phyloP scores from a whole-genome alignment of 1,139 yeast species.

The Geotrichum restrictum region DNA sequence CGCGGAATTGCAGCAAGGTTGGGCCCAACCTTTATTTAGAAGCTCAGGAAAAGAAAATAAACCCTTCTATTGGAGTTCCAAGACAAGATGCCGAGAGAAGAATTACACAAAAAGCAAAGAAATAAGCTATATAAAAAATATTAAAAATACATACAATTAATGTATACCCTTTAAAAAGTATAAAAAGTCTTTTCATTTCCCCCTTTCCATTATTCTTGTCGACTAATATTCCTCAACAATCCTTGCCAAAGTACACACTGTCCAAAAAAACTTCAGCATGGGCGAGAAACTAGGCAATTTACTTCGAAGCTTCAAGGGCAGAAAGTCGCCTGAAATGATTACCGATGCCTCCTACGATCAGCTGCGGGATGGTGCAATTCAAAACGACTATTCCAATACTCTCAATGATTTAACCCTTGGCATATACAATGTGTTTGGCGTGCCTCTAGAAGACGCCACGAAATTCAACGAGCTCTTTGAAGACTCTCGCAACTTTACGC shows the following conservation, averaged over 20 bases:
- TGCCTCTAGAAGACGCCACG: constrained; percentile 31
- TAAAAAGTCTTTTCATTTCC: background rate
- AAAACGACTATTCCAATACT: background rate
- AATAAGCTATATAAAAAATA: no score
- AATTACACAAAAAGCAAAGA: no score
- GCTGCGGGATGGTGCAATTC: background rate
- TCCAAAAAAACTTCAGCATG: background rate
- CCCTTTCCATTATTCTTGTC: background rate
- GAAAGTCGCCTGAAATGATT: constrained; percentile 14
- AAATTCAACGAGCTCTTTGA: constrained; percentile 9
- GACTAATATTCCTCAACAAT: background rate
- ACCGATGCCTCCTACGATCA: background rate
- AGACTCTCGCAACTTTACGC: constrained; percentile 4
- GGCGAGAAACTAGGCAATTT: constrained; percentile 1
- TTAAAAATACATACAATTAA: no score
- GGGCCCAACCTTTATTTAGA: no score
- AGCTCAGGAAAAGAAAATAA: no score
- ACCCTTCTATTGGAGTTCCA: no score
- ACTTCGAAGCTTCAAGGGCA: constrained; percentile 4
- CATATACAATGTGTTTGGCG: constrained; percentile 32
- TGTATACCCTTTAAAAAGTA: no score
- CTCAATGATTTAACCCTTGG: background rate
- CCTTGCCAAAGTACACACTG: background rate
- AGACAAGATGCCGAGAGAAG: no score
- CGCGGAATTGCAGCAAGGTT: no score